Conservation (phyloP, 2,329 filamentous ascomycete genomes). For the Venturia effusa region DNA sequence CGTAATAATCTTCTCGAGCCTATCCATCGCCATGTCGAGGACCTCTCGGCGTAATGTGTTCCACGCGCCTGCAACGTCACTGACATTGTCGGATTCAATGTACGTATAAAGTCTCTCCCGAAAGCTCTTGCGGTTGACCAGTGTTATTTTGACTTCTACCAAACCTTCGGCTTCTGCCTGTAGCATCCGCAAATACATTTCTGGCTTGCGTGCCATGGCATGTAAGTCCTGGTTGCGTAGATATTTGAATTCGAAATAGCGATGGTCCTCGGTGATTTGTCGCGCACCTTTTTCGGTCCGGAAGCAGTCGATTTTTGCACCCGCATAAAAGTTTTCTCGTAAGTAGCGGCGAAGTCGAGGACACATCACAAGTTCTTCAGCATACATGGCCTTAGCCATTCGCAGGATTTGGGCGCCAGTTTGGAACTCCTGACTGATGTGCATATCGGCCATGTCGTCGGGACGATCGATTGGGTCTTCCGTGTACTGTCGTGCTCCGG, state of each 20-base stretch:
- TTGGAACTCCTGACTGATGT: constrained; percentile 60
- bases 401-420: constrained; percentile 66
- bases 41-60: constrained; percentile 79
- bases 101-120: constrained; percentile 65
- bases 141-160: constrained; percentile 69
- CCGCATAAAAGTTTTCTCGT: constrained; percentile 70
- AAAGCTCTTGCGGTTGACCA: constrained; percentile 69
- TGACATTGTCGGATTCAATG: constrained; percentile 91
- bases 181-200: constrained; percentile 93
- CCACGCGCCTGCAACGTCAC: constrained; percentile 90
- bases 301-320: constrained; percentile 73
- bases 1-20: constrained; percentile 72
- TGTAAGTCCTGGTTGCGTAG: constrained; percentile 77
- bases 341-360: constrained; percentile 85
- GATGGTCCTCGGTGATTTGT: constrained; percentile 88
- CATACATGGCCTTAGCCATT: constrained; percentile 76
- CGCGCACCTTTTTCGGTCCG: constrained; percentile 90
- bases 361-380: constrained; percentile 80
- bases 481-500: constrained; percentile 67
- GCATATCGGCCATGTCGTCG: constrained; percentile 73
- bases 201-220: constrained; percentile 72
- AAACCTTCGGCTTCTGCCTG: constrained; percentile 92
- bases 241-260: constrained; percentile 97
- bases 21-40: constrained; percentile 67
- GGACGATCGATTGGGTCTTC: constrained; percentile 75